These are phyloP conservation scores for Plasmodium malariae DNA, from an alignment of 169 alveolate species.

Conservation along the genomic window DNA sequence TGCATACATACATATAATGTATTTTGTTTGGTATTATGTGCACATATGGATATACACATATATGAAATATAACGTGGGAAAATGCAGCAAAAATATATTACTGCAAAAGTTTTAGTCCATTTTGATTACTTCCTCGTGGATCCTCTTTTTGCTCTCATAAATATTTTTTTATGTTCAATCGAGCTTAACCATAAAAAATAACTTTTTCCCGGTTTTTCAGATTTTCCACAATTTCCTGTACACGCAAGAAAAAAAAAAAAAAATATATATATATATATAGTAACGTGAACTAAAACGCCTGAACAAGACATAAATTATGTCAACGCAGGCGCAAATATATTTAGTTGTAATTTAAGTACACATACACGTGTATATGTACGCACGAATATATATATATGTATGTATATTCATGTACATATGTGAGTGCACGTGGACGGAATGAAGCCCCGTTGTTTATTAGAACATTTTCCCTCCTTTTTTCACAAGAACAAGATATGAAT, in stretches of 20 bases:
- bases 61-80: too few species aligned
- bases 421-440: not conserved
- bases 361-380: not conserved
- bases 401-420: not conserved
- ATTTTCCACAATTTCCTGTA: constrained; percentile 67
- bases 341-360: not conserved
- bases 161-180: not conserved
- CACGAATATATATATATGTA: constrained; percentile 6
- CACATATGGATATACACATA: too few species aligned
- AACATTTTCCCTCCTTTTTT: not conserved
- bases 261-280: not conserved
- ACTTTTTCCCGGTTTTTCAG: constrained; percentile 55
- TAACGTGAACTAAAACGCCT: too few species aligned
- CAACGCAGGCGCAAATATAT: too few species aligned
- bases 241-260: constrained; percentile 28
- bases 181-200: constrained; percentile 15
- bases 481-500: not conserved
- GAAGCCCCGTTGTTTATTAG: not conserved
- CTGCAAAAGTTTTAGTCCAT: too few species aligned
- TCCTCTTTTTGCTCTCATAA: not conserved
- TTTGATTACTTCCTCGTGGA: too few species aligned
- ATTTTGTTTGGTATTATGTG: too few species aligned
- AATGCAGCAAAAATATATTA: too few species aligned
- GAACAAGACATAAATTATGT: too few species aligned
- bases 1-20: too few species aligned